Base-by-base conservation (phyloP, 2,329 filamentous ascomycete genomes). In the Cladosporium cucumerinum region DNA sequence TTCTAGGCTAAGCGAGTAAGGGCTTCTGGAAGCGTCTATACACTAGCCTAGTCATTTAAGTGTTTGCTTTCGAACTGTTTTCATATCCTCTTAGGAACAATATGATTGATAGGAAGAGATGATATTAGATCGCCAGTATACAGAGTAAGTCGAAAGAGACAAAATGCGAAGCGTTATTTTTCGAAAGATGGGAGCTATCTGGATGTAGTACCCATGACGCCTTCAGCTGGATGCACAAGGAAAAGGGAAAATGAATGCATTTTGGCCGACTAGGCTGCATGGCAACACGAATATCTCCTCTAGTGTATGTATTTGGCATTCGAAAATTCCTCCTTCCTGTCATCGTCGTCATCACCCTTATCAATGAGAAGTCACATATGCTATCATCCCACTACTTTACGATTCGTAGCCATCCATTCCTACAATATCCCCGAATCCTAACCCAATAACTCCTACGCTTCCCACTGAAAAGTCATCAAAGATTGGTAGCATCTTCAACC, bases 21-120 rank as follows among this genome's bases (percentile, higher is more conserved):
- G 12, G 60, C 34, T 62, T 62, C 60, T 62, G 60, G 60, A 62
- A 62, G 36, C 49, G 49, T 62, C 60, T 55, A 62, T 62, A 54
- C 59, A 54, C 21, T 34, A 46, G 39, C 23, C n/a, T 46, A n/a
- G n/a, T 46, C 32, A 34, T 34, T 34, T 14, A 21, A n/a, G 39
- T 23, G 39, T 46, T 46, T 46, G n/a, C n/a, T 46, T 46, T 12
- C 2, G 36, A 1, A n/a, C 8, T 39, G 5, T 14, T 18, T 2
- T 39, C 34, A 39, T 6, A 18, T 39, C 16, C 7, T 0, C 16
- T 39, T 16, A 16, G 10, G n/a, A 23, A 11, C 8, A 46, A 46
- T 4, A 12, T 21, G n/a, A 21, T 21, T 46, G 39, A n/a, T 43
- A 10, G 2, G 12, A 14, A 16, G 1, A 4, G 12, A 34, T 12